phyloP scores from a whole-genome alignment of 2,329 filamentous ascomycete genomes.

The Colletotrichum tamarilloi region DNA sequence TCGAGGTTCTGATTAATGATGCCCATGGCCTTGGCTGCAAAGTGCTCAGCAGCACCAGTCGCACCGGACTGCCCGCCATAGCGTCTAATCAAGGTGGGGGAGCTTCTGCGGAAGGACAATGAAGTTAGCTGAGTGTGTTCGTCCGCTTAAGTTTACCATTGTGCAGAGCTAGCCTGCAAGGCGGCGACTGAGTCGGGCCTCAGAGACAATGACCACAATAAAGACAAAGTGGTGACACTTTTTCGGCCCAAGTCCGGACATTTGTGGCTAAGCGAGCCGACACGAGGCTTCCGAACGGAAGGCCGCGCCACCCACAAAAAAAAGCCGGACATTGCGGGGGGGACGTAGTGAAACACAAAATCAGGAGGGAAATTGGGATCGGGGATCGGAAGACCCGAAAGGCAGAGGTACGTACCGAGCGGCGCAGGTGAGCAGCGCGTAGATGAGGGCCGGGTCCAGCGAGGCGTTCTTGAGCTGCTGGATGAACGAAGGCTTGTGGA shows the following conservation, averaged over 20 bases:
- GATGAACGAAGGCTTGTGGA: constrained; percentile 71
- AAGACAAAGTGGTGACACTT: background rate
- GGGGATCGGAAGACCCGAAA: background rate
- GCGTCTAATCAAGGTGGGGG: constrained; percentile 65
- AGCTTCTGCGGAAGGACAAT: constrained; percentile 55
- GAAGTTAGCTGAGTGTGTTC: constrained; percentile 12
- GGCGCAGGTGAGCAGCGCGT: constrained; percentile 67
- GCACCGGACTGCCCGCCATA: constrained; percentile 65
- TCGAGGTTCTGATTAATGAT: constrained; percentile 69
- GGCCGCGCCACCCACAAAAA: constrained; percentile 35
- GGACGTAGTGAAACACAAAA: constrained; percentile 37
- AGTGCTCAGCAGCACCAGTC: constrained; percentile 67
- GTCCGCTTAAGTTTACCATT: background rate
- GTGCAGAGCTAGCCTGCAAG: background rate
- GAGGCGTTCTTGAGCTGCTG: constrained; percentile 68
- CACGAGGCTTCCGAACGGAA: constrained; percentile 28
- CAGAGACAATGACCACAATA: constrained; percentile 13
- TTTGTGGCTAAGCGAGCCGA: constrained; percentile 26
- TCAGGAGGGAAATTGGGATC: constrained; percentile 37
- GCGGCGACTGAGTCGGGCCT: background rate
- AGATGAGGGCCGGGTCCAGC: constrained; percentile 67
- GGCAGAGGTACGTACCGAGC: constrained; percentile 60
- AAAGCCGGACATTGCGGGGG: constrained; percentile 37
- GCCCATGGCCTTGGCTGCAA: constrained; percentile 67
- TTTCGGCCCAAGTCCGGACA: constrained; percentile 29